Base-by-base conservation (phyloP, 179 eudicot species). In the Actinidia chinensis region DNA sequence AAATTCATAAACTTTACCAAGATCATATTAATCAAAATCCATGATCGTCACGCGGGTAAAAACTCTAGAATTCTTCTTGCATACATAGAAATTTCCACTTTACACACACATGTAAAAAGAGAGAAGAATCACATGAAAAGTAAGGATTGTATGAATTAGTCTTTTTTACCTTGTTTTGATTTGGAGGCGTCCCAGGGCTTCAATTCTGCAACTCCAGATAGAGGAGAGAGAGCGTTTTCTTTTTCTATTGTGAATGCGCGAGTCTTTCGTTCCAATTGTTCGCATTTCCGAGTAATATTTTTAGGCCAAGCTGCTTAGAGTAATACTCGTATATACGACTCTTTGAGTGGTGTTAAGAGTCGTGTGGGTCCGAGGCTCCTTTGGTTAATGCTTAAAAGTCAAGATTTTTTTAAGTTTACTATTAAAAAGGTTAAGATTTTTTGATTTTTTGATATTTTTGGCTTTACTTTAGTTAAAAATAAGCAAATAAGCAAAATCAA, bases 21-120 rank as follows among this genome's bases (percentile, higher is more conserved):
- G 76, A 54, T 71, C 63, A 36, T 5, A 72, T 33, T 6, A 72
- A 73, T 54, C 76, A 54, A 36, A 73, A 52, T 25, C 75, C 63
- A 52, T 18, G 61, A 72, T 72, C 22, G 33, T 20, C 63, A 33
- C 46, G 33, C 18, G 20, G 11, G 28, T 3, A 10, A 67, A 8
- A 48, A 70, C 42, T 61, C 75, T 51, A 71, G 60, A 51, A 51
- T 42, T 70, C 42, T 23, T 25, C 51, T 43, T 20, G 10, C 55
- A 69, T 8, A 68, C 73, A 68, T 23, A 5, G 4, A 13, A n/a
- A 22, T n/a, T 15, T 4, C n/a, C 51, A 70, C 11, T 9, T 28
- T 9, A 12, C 54, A 71, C 0, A 4, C 6, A 43, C 8, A 40
- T 51, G 18, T 18, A 17, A 7, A 13, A 17, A 0, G 0, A 44